phyloP scores from a whole-genome alignment of 345 rosid species.

The Salix caprea region DNA sequence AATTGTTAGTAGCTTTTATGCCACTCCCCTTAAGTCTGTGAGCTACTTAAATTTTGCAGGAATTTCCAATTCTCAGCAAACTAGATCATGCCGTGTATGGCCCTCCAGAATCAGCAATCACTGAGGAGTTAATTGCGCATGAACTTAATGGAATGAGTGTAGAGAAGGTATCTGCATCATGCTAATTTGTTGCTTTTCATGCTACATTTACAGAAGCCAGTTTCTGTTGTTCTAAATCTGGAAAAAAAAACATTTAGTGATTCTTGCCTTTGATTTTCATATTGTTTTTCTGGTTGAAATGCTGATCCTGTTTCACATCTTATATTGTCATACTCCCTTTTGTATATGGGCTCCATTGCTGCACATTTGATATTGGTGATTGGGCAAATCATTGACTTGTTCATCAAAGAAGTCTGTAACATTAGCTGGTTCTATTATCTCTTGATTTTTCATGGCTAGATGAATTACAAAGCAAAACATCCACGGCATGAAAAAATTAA shows the following conservation, averaged over 20 bases:
- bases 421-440: background rate
- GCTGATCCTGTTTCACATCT: background rate
- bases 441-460: no score
- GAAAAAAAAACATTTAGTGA: background rate
- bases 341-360: no score
- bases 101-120: conserved; percentile 76
- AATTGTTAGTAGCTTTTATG: background rate
- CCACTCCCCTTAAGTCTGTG: conserved; percentile 2
- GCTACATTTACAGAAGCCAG: background rate
- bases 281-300: background rate
- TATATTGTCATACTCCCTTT: background rate
- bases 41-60: conserved; percentile 37
- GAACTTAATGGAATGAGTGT: conserved; percentile 64
- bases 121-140: conserved; percentile 66
- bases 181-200: background rate
- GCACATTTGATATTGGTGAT: no score
- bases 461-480: no score
- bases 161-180: conserved; percentile 47
- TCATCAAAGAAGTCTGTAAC: background rate
- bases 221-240: background rate
- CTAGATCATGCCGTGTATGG: conserved; percentile 75
- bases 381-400: background rate
- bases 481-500: background rate
- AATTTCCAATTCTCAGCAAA: conserved; percentile 80
- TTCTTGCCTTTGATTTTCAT: background rate